These are phyloP conservation scores for Ehretia macrophylla DNA, from an alignment of 257 asterid genomes.

Conservation along the genomic window DNA sequence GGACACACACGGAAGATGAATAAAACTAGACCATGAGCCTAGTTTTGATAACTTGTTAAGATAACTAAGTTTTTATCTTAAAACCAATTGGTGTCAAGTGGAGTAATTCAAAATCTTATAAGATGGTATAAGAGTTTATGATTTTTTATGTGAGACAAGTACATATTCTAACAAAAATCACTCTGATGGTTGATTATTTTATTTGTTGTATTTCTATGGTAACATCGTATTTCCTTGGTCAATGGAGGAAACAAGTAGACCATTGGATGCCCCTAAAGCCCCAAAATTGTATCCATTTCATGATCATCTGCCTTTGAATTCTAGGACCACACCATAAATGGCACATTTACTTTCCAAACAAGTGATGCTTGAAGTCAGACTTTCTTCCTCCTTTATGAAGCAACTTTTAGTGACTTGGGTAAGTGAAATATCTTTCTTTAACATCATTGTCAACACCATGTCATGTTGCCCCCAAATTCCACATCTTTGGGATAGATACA, in stretches of 20 bases:
- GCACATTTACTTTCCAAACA: slow-evolving; percentile 9
- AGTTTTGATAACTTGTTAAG: too few species aligned
- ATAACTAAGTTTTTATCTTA: too few species aligned
- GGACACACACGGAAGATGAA: too few species aligned
- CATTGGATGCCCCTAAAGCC: slow-evolving; percentile 4
- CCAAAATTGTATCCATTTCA: not conserved
- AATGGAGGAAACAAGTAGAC: slow-evolving; percentile 33
- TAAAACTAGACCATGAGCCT: too few species aligned
- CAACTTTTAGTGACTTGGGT: not conserved
- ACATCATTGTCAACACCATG: slow-evolving; percentile 3
- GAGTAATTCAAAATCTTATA: too few species aligned
- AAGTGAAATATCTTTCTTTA: slow-evolving; percentile 2
- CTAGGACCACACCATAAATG: slow-evolving; percentile 10
- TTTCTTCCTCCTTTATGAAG: not conserved
- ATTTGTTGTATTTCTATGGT: too few species aligned
- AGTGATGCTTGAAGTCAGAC: not conserved
- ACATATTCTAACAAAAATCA: too few species aligned
- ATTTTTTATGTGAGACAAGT: too few species aligned
- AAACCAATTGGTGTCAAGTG: too few species aligned
- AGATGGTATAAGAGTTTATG: too few species aligned
- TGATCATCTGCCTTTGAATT: too few species aligned
- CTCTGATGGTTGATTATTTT: too few species aligned
- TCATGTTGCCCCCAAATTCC: slow-evolving; percentile 6
- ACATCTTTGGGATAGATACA: slow-evolving; percentile 5
- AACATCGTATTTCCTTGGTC: slow-evolving; percentile 27